phyloP scores from a whole-genome alignment of 2,329 filamentous ascomycete species.

The Colletotrichum costaricense region DNA sequence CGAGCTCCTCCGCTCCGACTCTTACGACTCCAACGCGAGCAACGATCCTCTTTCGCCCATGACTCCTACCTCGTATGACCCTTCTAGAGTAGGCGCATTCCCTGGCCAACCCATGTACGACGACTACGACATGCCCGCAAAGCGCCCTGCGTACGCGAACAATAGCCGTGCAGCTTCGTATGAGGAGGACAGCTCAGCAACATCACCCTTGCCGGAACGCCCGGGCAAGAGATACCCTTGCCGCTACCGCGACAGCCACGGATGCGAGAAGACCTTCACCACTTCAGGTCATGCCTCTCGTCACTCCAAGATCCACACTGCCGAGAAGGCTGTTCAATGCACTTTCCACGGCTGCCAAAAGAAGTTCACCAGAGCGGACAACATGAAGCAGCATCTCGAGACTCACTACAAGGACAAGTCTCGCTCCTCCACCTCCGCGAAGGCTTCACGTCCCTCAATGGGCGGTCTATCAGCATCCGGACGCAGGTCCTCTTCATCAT shows the following conservation, averaged over 20 bases:
- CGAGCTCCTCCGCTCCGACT: slow-evolving; percentile 69
- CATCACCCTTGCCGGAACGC: slow-evolving; percentile 56
- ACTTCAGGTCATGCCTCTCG: slow-evolving; percentile 88
- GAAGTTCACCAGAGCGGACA: slow-evolving; percentile 84
- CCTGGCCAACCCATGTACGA: slow-evolving; percentile 39
- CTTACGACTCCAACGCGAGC: slow-evolving; percentile 70
- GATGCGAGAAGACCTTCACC: slow-evolving; percentile 84
- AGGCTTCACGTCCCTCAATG: slow-evolving; percentile 40
- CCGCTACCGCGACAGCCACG: slow-evolving; percentile 76
- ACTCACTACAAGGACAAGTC: slow-evolving; percentile 77
- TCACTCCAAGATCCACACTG: slow-evolving; percentile 86
- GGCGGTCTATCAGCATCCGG: slow-evolving; percentile 41
- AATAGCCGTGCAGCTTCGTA: slow-evolving; percentile 61
- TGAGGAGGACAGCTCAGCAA: slow-evolving; percentile 60
- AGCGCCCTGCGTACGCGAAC: slow-evolving; percentile 55
- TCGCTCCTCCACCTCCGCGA: slow-evolving; percentile 49
- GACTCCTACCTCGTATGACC: slow-evolving; percentile 63
- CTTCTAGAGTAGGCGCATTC: slow-evolving; percentile 49
- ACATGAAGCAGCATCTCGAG: slow-evolving; percentile 88
- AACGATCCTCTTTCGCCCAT: slow-evolving; percentile 65
- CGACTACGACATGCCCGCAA: slow-evolving; percentile 44
- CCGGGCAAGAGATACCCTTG: slow-evolving; percentile 78
- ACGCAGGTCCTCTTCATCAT: slow-evolving; percentile 44
- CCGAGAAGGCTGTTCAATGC: slow-evolving; percentile 80
- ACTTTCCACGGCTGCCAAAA: slow-evolving; percentile 78